Evolutionary conservation across 1,284 basidiomycete genomes (phyloP).

Genomic region (Cutaneotrichosporon spelunceum): DNA sequence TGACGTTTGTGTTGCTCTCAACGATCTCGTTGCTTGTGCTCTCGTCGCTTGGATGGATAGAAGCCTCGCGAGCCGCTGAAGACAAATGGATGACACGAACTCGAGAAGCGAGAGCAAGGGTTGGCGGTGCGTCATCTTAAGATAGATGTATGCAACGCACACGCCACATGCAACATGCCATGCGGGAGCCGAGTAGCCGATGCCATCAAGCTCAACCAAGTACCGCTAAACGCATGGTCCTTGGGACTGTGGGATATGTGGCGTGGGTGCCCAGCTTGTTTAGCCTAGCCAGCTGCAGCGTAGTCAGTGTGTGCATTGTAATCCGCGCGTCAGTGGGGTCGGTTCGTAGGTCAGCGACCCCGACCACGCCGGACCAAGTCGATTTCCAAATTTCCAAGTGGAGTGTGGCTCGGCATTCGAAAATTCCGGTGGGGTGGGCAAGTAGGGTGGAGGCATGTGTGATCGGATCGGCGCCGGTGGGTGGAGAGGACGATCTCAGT

Average conservation of each 20-base stretch:
- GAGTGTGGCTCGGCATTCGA: neutral
- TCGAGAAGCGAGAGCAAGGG: too few species aligned
- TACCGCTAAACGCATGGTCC: neutral
- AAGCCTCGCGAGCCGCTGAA: too few species aligned
- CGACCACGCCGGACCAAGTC: neutral
- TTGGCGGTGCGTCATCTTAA: too few species aligned
- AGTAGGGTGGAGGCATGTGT: neutral
- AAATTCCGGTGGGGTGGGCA: neutral
- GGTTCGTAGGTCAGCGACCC: neutral
- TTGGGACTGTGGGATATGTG: neutral
- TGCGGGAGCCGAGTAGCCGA: neutral
- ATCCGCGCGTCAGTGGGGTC: neutral
- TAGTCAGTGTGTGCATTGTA: neutral
- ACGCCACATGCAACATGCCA: neutral
- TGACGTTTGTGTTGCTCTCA: too few species aligned
- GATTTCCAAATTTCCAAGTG: neutral
- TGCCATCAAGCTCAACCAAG: neutral
- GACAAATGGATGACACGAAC: too few species aligned
- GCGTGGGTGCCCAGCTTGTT: neutral
- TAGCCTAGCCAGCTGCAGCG: neutral
- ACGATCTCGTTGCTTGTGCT: too few species aligned
- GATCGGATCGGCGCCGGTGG: neutral
- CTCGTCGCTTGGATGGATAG: too few species aligned
- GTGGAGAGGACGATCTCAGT: neutral
- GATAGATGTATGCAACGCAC: too few species aligned